Conservation (phyloP, 208 protist species). For the Acanthamoeba rhysodes region DNA sequence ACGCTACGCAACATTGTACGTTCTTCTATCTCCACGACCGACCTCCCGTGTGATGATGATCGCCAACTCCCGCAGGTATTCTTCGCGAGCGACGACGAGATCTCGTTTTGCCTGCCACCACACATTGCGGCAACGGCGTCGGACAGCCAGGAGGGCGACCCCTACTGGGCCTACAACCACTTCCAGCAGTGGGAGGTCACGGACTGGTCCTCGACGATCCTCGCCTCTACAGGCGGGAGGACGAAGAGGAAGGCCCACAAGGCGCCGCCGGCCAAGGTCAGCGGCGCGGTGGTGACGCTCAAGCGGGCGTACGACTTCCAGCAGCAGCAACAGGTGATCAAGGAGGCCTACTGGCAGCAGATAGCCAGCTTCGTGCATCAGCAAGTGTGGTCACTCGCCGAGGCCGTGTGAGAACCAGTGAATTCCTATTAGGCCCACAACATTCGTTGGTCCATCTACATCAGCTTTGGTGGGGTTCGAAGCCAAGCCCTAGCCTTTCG, state of each 20-base stretch:
- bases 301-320: background rate
- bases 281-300: background rate
- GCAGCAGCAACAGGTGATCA: background rate
- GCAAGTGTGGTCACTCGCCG: background rate
- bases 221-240: background rate
- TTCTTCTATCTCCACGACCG: background rate
- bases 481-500: background rate
- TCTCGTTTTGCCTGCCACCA: background rate
- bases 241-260: background rate
- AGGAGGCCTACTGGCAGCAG: slow-evolving; percentile 22
- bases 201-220: background rate
- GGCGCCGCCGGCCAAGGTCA: background rate
- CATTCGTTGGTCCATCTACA: too few species aligned
- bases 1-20: background rate
- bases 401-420: background rate
- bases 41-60: too few species aligned
- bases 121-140: background rate
- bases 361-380: background rate
- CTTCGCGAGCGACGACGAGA: background rate
- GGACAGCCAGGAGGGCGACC: background rate
- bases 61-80: slow-evolving; percentile 20
- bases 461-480: background rate
- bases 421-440: too few species aligned
- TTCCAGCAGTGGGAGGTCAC: slow-evolving; percentile 24
- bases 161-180: slow-evolving; percentile 37